These are phyloP conservation scores for Didymella sp. DNA, from an alignment of 2,329 filamentous ascomycete genomes.

Conservation along the genomic window DNA sequence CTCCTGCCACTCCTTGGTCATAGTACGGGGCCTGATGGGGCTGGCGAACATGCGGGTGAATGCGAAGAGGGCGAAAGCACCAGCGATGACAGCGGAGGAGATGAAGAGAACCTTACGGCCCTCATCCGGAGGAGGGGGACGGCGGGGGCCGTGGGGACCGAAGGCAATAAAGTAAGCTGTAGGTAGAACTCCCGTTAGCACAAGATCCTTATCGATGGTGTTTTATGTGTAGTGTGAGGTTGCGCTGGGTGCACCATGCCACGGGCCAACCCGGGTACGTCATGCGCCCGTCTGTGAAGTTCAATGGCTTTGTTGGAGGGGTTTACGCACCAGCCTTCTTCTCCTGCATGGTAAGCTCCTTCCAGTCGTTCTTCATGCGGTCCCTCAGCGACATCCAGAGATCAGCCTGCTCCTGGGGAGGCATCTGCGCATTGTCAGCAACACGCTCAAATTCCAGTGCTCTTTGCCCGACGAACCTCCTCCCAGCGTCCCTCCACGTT, in stretches of 20 bases:
- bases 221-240: constrained; percentile 16
- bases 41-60: constrained; percentile 72
- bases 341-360: constrained; percentile 92
- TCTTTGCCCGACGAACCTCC: constrained; percentile 52
- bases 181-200: constrained; percentile 36
- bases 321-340: constrained; percentile 94
- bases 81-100: constrained; percentile 70
- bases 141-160: constrained; percentile 92
- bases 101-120: constrained; percentile 78
- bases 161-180: constrained; percentile 99
- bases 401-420: constrained; percentile 98
- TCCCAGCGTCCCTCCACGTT: constrained; percentile 99
- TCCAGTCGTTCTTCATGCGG: constrained; percentile 98
- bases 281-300: constrained; percentile 31
- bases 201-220: constrained; percentile 18
- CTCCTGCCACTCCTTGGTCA: constrained; percentile 98
- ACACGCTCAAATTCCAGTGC: too few species aligned
- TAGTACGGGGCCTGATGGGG: constrained; percentile 74
- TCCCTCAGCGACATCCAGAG: constrained; percentile 98
- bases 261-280: constrained; percentile 38
- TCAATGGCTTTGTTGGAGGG: constrained; percentile 21
- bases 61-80: constrained; percentile 75
- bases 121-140: constrained; percentile 83
- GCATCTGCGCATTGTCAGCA: constrained; percentile 52
- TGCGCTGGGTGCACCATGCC: constrained; percentile 18